Conservation (phyloP, 495 filamentous ascomycete genomes). For the Cercophora newfieldiana region DNA sequence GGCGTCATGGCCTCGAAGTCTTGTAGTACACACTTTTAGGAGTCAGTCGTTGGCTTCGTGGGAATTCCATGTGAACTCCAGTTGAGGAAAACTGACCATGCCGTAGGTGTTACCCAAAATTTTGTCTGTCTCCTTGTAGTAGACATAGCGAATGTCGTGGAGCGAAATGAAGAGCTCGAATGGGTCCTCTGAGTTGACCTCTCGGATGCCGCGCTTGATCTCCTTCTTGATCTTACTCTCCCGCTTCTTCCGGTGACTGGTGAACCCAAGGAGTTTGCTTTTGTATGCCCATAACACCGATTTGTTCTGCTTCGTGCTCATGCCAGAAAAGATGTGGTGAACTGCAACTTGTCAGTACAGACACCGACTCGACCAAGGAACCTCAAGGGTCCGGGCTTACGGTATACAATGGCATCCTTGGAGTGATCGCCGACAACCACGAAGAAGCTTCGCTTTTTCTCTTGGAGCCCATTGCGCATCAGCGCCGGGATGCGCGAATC, state of each 20-base stretch:
- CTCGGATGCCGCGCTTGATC: slow-evolving; percentile 91
- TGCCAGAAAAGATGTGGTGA: slow-evolving; percentile 87
- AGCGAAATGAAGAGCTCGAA: slow-evolving; percentile 98
- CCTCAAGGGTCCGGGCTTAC: slow-evolving; percentile 14
- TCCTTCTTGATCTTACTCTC: slow-evolving; percentile 98
- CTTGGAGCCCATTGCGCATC: slow-evolving; percentile 91
- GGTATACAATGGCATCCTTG: slow-evolving; percentile 95
- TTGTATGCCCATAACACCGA: slow-evolving; percentile 99
- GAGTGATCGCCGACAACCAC: slow-evolving; percentile 92
- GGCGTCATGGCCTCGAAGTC: slow-evolving; percentile 98
- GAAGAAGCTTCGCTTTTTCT: slow-evolving; percentile 98
- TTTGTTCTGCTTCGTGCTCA: slow-evolving; percentile 93
- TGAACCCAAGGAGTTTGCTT: slow-evolving; percentile 93
- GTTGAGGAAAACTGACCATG: slow-evolving; percentile 64
- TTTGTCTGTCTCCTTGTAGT: slow-evolving; percentile 99
- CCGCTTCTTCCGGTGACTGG: slow-evolving; percentile 89
- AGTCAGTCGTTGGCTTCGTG: slow-evolving; percentile 13
- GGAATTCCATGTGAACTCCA: too few relatives aligned
- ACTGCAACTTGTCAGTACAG: slow-evolving; percentile 36
- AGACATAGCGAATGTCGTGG: slow-evolving; percentile 96
- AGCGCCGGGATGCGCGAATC: slow-evolving; percentile 95
- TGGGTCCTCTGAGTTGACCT: slow-evolving; percentile 92
- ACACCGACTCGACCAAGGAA: neutral
- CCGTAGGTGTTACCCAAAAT: slow-evolving; percentile 98
- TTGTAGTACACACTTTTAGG: slow-evolving; percentile 74